Percentiles rank a stretch among this genome's conserved stretches.
These are phyloP conservation scores for Melaleuca alternifolia DNA, from an alignment of 345 rosid species.

Conservation along the genomic window DNA sequence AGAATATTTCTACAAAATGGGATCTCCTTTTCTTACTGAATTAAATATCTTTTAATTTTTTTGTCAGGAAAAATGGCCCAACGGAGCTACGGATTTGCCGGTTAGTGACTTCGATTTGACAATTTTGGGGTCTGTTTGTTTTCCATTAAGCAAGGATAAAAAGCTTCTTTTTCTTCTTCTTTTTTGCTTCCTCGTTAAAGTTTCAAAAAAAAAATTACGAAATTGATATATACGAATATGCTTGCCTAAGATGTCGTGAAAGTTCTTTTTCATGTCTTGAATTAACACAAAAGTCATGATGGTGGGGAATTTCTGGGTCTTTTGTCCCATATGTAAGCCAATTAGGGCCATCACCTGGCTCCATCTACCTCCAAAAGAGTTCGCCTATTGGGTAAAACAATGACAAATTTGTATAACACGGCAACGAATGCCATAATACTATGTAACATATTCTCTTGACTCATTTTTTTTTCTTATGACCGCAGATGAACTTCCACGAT, in stretches of 20 bases:
- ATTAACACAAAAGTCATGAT: not conserved
- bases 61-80: not conserved
- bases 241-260: not conserved
- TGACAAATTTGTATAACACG: not conserved
- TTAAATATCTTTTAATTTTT: not conserved
- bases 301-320: too few relatives aligned
- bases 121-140: not conserved
- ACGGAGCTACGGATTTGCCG: rapidly evolving
- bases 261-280: not conserved
- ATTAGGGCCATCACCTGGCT: too few relatives aligned
- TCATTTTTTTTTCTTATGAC: not conserved
- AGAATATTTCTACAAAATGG: not conserved
- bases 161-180: not conserved
- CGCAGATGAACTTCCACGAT: not conserved
- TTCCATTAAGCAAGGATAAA: not conserved
- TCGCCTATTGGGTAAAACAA: too few relatives aligned
- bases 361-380: too few relatives aligned
- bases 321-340: too few relatives aligned
- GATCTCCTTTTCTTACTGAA: not conserved
- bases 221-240: too few relatives aligned
- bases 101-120: not conserved
- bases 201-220: not conserved
- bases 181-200: not conserved
- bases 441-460: not conserved
- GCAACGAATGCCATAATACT: not conserved